Conservation (phyloP, 805 yeast genomes). For the Wickerhamiella dianesei region DNA sequence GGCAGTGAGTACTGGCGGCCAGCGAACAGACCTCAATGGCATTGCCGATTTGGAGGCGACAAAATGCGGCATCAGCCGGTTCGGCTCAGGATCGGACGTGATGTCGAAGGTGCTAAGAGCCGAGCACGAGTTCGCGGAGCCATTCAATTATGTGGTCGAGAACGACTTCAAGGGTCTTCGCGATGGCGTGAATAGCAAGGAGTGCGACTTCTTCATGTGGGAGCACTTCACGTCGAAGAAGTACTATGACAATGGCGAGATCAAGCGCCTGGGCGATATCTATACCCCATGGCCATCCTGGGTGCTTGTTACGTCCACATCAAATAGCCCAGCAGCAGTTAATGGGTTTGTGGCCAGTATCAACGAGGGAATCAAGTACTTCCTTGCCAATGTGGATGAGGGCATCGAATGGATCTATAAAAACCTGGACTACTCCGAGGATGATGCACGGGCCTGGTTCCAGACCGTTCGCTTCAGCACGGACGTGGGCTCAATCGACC, state of each 20-base stretch:
- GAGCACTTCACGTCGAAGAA: slow-evolving; percentile 80
- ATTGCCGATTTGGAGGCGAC: slow-evolving; percentile 40
- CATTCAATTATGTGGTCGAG: slow-evolving; percentile 40
- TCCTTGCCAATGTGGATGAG: slow-evolving; percentile 45
- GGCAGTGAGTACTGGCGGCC: slow-evolving; percentile 71
- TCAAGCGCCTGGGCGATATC: slow-evolving; percentile 72
- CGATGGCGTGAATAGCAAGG: slow-evolving; percentile 55
- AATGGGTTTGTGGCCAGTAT: slow-evolving; percentile 38
- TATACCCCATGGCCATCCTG: slow-evolving; percentile 97
- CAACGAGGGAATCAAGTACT: slow-evolving; percentile 55
- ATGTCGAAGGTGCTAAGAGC: slow-evolving; percentile 78
- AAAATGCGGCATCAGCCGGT: slow-evolving; percentile 66
- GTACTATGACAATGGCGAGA: slow-evolving; percentile 67
- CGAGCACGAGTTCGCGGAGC: slow-evolving; percentile 35
- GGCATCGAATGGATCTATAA: slow-evolving; percentile 50
- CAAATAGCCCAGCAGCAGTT: slow-evolving; percentile 24
- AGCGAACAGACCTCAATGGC: slow-evolving; percentile 40
- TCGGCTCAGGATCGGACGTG: slow-evolving; percentile 84
- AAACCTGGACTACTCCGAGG: slow-evolving; percentile 60
- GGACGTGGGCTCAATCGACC: slow-evolving; percentile 37
- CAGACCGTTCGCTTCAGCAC: slow-evolving; percentile 55
- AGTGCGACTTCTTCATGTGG: slow-evolving; percentile 86
- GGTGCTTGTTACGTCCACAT: slow-evolving; percentile 51
- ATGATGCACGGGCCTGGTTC: slow-evolving; percentile 72
- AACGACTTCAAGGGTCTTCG: slow-evolving; percentile 63